Evolutionary conservation across 805 yeast species (phyloP).

Genomic region (Kluyveromyces aestuarii): DNA sequence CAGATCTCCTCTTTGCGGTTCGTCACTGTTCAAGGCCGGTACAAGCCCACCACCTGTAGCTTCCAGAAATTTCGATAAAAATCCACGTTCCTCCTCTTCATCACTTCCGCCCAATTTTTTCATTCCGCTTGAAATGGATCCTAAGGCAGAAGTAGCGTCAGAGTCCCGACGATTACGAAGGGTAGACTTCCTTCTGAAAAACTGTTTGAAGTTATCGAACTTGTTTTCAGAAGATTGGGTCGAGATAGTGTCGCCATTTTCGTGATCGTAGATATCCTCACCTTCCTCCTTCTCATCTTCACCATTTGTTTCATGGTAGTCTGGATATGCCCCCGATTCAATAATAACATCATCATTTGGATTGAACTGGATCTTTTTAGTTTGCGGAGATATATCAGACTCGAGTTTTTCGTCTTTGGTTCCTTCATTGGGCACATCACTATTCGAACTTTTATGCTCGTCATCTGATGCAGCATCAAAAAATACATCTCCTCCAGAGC

Average conservation of each 20-base stretch:
- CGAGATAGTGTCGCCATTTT: constrained; percentile 7
- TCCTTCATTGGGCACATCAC: neutral
- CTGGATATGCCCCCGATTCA: neutral
- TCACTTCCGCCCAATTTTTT: constrained; percentile 11
- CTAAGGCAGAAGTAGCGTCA: neutral
- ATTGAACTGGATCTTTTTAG: neutral
- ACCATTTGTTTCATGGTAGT: neutral
- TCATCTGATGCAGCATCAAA: constrained; percentile 6
- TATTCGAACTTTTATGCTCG: neutral
- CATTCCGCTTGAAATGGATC: constrained; percentile 2
- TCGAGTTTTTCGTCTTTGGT: neutral
- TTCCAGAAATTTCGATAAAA: constrained; percentile 25
- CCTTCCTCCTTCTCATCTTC: constrained; percentile 1
- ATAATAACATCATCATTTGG: neutral
- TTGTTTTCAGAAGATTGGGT: constrained; percentile 10
- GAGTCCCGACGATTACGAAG: constrained; percentile 3
- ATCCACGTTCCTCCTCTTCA: constrained; percentile 15
- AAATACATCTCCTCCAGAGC: constrained; percentile 9
- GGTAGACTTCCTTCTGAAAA: constrained; percentile 13
- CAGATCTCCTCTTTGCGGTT: constrained; percentile 23
- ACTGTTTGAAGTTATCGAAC: constrained; percentile 15
- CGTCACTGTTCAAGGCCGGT: constrained; percentile 27
- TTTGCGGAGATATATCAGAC: neutral
- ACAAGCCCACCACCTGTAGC: constrained; percentile 27
- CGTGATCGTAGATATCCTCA: neutral